Percentiles rank a stretch among this genome's conserved stretches.
These are phyloP conservation scores for Jimgerdemannia flammicorona DNA, from an alignment of 192 early-diverging fungal genomes.

Conservation along the genomic window DNA sequence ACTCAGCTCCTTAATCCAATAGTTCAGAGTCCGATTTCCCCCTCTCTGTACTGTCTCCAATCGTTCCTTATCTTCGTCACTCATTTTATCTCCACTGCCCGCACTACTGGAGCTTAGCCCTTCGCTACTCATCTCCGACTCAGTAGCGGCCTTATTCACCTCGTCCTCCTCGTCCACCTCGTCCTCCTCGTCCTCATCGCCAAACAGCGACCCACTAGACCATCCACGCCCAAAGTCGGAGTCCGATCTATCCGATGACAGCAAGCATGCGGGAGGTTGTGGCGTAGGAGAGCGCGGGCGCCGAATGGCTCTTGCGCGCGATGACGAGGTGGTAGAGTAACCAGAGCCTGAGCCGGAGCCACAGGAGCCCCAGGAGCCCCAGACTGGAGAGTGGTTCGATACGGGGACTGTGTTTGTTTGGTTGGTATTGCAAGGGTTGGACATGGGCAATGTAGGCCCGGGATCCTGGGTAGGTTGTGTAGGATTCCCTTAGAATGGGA, in stretches of 20 bases:
- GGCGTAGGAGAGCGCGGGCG: not conserved
- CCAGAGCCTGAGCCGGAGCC: not conserved
- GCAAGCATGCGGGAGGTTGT: not conserved
- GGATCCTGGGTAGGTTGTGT: too few species aligned
- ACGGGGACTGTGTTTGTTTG: not conserved
- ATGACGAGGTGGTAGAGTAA: not conserved
- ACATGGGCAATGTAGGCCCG: not conserved
- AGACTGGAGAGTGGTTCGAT: not conserved
- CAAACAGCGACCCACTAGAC: not conserved
- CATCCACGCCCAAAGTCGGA: not conserved
- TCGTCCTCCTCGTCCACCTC: not conserved
- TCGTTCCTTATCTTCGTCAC: constrained; percentile 1
- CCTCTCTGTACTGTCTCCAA: not conserved
- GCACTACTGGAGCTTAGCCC: not conserved
- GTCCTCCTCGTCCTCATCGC: not conserved
- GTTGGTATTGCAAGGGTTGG: not conserved
- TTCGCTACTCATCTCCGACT: not conserved
- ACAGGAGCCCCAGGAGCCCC: not conserved
- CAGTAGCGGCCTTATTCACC: too few species aligned
- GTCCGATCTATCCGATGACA: not conserved
- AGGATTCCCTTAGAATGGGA: too few species aligned
- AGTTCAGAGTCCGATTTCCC: not conserved
- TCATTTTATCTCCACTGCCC: not conserved
- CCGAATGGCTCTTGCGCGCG: not conserved
- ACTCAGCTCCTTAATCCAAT: not conserved